phyloP scores from a whole-genome alignment of 1,139 yeast genomes.

The Sugiyamaella xylanicola region DNA sequence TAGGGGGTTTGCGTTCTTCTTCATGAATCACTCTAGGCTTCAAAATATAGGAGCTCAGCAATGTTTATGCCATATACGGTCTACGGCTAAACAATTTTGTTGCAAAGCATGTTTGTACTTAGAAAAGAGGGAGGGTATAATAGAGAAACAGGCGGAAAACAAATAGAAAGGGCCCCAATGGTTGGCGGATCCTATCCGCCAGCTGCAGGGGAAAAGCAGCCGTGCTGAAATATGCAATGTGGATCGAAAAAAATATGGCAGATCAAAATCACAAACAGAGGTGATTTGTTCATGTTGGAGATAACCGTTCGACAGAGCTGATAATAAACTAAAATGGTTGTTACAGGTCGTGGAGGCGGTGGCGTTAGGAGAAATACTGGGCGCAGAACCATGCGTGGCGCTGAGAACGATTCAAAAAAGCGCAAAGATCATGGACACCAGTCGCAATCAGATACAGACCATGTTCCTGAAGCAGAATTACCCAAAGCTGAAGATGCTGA shows the following conservation, averaged over 20 bases:
- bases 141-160: too few relatives aligned
- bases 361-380: constrained; percentile 25
- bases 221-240: constrained; percentile 18
- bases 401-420: constrained; percentile 2
- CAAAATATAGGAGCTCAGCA: too few relatives aligned
- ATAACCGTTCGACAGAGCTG: not conserved
- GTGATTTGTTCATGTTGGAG: too few relatives aligned
- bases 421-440: constrained; percentile 4
- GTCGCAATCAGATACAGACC: constrained; percentile 1
- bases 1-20: too few relatives aligned
- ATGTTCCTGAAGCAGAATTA: too few relatives aligned
- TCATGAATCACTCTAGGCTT: too few relatives aligned
- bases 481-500: constrained; percentile 27
- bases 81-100: too few relatives aligned
- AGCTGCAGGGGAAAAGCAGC: not conserved
- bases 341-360: constrained; percentile 7
- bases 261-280: not conserved
- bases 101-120: too few relatives aligned
- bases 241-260: constrained; percentile 9
- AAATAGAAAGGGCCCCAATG: too few relatives aligned
- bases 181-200: not conserved
- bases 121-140: too few relatives aligned
- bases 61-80: too few relatives aligned
- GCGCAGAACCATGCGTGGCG: constrained; percentile 21
- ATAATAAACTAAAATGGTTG: constrained; percentile 2